phyloP scores from a whole-genome alignment of 441 rosid genomes.

The Croton setiger region DNA sequence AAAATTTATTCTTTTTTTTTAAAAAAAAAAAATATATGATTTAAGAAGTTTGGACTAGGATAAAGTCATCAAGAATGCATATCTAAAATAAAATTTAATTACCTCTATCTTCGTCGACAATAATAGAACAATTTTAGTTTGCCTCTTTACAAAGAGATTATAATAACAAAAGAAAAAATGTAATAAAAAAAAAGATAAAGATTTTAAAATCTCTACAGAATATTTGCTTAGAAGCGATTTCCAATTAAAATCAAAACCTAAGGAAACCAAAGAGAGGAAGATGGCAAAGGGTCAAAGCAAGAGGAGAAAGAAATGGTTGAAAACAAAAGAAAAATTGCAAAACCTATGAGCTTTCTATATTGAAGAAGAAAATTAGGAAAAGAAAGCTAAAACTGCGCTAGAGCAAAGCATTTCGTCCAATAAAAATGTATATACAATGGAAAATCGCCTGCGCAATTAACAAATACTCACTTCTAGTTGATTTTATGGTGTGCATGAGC shows the following conservation, averaged over 20 bases:
- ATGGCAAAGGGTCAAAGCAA: not conserved
- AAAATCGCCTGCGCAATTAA: slow-evolving; percentile 25
- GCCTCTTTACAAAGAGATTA: not conserved
- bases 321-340: not conserved
- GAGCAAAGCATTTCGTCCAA: slow-evolving; percentile 33
- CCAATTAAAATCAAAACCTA: not conserved
- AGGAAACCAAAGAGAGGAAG: not conserved
- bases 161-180: too few species aligned
- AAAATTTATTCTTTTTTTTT: too few species aligned
- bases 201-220: too few species aligned
- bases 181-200: too few species aligned
- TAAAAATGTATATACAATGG: slow-evolving; percentile 19
- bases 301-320: not conserved
- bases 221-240: not conserved
- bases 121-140: not conserved
- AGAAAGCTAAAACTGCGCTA: slow-evolving; percentile 1
- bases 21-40: too few species aligned
- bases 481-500: slow-evolving; percentile 29
- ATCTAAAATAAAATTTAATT: too few species aligned
- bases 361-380: slow-evolving; percentile 3
- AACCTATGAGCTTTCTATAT: slow-evolving; percentile 2
- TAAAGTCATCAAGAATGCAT: too few species aligned
- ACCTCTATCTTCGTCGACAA: not conserved
- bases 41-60: too few species aligned
- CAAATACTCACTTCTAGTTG: slow-evolving; percentile 18